A percentile compares a stretch with the other conserved stretches of the same genome.
These are phyloP conservation scores for Pythium sp. DNA, from an alignment of 352 stramenopile genomes.

Conservation along the genomic window DNA sequence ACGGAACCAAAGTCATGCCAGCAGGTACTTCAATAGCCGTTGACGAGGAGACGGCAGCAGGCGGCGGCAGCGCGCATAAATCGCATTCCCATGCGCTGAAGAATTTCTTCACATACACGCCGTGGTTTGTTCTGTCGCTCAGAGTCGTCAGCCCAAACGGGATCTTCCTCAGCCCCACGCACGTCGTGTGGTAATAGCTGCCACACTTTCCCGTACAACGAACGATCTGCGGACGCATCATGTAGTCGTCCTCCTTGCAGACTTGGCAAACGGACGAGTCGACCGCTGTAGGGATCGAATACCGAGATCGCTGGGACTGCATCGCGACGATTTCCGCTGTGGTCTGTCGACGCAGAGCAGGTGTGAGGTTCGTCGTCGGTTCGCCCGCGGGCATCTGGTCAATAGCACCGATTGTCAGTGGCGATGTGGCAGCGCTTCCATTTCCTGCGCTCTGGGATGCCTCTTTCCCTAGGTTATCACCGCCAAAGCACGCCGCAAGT, in stretches of 20 bases:
- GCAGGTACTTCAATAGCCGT: conserved; percentile 24
- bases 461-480: conserved; percentile 23
- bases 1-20: conserved; percentile 50
- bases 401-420: not conserved
- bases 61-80: conserved; percentile 30
- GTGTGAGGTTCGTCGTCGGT: conserved; percentile 13
- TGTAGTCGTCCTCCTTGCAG: conserved; percentile 82
- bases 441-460: conserved; percentile 4
- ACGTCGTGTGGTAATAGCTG: conserved; percentile 71
- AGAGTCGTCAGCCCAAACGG: conserved; percentile 81
- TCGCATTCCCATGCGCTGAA: conserved; percentile 78
- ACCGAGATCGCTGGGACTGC: conserved; percentile 58
- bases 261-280: conserved; percentile 40
- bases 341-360: conserved; percentile 39
- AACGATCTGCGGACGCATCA: conserved; percentile 77
- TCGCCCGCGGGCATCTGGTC: conserved; percentile 21
- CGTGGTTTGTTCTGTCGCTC: conserved; percentile 78
- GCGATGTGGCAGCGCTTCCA: not conserved
- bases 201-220: conserved; percentile 45
- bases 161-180: conserved; percentile 73
- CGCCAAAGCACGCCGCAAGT: conserved; percentile 46
- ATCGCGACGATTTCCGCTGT: conserved; percentile 74
- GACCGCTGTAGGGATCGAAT: conserved; percentile 34
- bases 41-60: not conserved
- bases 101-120: conserved; percentile 81